phyloP scores from a whole-genome alignment of 1,139 yeast species.

The Debaryomyces udenii region DNA sequence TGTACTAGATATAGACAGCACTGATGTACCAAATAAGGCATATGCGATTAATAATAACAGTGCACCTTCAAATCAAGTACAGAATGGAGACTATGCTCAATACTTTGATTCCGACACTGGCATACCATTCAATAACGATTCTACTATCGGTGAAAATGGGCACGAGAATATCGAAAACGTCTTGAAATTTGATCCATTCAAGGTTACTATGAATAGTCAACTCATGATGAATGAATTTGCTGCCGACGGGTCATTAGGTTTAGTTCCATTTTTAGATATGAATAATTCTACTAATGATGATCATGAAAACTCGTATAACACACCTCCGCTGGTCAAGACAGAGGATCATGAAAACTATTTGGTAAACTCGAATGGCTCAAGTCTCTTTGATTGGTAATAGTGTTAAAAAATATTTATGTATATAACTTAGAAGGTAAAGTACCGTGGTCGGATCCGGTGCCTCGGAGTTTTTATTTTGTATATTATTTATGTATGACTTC shows the following conservation, averaged over 20 bases:
- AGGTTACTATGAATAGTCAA: slow-evolving; percentile 38
- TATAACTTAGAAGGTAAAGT: too few relatives aligned
- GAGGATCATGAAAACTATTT: background rate
- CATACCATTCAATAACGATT: slow-evolving; percentile 1
- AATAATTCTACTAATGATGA: slow-evolving; percentile 5
- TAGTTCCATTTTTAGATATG: slow-evolving; percentile 56
- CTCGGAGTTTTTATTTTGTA: background rate
- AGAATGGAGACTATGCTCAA: slow-evolving; percentile 8
- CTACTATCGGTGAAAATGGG: slow-evolving; percentile 13
- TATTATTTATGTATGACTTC: too few relatives aligned
- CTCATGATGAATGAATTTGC: slow-evolving; percentile 56
- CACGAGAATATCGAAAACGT: slow-evolving; percentile 30
- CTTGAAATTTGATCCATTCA: slow-evolving; percentile 46
- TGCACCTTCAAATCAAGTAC: background rate
- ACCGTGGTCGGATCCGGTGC: slow-evolving; percentile 1
- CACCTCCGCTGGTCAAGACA: background rate
- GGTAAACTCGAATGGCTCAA: background rate
- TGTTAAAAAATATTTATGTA: background rate
- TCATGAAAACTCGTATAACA: background rate
- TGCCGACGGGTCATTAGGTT: slow-evolving; percentile 69
- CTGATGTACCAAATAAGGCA: too few relatives aligned
- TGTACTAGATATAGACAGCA: background rate
- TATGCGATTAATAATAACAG: background rate
- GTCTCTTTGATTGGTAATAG: slow-evolving; percentile 8
- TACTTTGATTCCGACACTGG: slow-evolving; percentile 10